A percentile compares a stretch with the other conserved stretches of the same genome.
phyloP scores from a whole-genome alignment of 805 yeast genomes.

The Ogataea henricii region DNA sequence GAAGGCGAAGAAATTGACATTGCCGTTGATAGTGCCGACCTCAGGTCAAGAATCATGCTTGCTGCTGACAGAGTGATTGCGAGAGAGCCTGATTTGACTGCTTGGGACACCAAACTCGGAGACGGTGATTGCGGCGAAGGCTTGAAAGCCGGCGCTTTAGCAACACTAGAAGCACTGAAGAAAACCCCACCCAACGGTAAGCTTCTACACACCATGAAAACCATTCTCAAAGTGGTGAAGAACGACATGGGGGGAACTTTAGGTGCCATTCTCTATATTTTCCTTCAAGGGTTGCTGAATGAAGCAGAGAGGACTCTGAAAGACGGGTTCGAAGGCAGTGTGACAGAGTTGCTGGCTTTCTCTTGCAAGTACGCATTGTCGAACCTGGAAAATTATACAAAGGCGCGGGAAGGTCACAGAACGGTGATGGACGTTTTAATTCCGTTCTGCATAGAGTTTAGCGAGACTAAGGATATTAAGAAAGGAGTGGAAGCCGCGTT shows the following conservation, averaged over 20 bases:
- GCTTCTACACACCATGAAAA: constrained; percentile 28
- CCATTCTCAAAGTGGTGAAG: constrained; percentile 33
- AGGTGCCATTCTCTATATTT: constrained; percentile 40
- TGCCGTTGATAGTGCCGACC: constrained; percentile 19
- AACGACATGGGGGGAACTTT: constrained; percentile 44
- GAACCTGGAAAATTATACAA: constrained; percentile 36
- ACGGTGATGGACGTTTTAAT: constrained; percentile 44
- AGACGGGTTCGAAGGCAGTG: constrained; percentile 5
- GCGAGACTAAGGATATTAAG: constrained; percentile 24
- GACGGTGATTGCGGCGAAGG: constrained; percentile 47
- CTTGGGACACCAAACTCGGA: constrained; percentile 46
- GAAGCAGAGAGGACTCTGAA: constrained; percentile 32
- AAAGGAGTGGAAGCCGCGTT: constrained; percentile 33
- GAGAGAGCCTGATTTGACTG: constrained; percentile 40
- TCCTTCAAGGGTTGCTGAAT: constrained; percentile 24
- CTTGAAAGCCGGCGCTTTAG: constrained; percentile 37
- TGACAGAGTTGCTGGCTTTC: constrained; percentile 23
- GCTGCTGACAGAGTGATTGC: constrained; percentile 35
- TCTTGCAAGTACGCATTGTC: constrained; percentile 32
- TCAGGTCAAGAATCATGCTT: constrained; percentile 22
- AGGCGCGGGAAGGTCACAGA: constrained; percentile 41
- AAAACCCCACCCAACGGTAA: constrained; percentile 29
- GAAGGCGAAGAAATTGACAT: constrained; percentile 22
- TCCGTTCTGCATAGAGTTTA: constrained; percentile 35
- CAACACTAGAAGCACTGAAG: constrained; percentile 29